phyloP scores from a whole-genome alignment of 768 basidiomycete species.

The Kwoniella sp. region DNA sequence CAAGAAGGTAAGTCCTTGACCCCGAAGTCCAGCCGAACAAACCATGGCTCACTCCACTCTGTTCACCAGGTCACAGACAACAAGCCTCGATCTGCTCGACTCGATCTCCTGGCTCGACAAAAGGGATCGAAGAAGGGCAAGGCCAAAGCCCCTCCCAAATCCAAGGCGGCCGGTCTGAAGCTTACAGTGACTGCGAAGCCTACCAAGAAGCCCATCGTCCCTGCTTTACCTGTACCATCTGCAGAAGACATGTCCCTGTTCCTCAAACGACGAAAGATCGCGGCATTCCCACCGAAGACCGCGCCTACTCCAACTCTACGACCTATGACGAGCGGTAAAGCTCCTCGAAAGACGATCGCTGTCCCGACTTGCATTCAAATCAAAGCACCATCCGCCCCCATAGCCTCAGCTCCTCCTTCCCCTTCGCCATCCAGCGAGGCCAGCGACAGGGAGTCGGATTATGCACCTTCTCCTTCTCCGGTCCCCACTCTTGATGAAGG shows the following conservation, averaged over 20 bases:
- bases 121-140: not conserved
- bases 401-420: not conserved
- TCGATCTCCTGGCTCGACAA: not conserved
- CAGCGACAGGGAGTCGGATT: not conserved
- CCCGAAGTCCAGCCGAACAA: too few species aligned
- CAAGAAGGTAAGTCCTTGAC: too few species aligned
- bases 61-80: not conserved
- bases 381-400: not conserved
- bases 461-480: not conserved
- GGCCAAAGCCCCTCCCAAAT: not conserved
- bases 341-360: not conserved
- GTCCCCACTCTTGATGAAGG: not conserved
- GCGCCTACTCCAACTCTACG: not conserved
- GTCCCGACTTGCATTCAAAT: not conserved
- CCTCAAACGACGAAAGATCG: not conserved
- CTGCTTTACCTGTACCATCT: not conserved
- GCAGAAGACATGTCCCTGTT: not conserved
- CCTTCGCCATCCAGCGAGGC: not conserved
- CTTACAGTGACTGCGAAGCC: too few species aligned
- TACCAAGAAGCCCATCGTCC: not conserved
- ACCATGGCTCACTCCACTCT: too few species aligned
- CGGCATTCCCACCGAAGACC: not conserved
- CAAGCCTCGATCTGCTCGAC: not conserved
- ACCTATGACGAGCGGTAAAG: not conserved
- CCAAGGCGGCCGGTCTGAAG: too few species aligned